Percentiles rank a stretch among this genome's conserved stretches.
Conservation (phyloP, 805 yeast species). For the Yarrowia hollandica region DNA sequence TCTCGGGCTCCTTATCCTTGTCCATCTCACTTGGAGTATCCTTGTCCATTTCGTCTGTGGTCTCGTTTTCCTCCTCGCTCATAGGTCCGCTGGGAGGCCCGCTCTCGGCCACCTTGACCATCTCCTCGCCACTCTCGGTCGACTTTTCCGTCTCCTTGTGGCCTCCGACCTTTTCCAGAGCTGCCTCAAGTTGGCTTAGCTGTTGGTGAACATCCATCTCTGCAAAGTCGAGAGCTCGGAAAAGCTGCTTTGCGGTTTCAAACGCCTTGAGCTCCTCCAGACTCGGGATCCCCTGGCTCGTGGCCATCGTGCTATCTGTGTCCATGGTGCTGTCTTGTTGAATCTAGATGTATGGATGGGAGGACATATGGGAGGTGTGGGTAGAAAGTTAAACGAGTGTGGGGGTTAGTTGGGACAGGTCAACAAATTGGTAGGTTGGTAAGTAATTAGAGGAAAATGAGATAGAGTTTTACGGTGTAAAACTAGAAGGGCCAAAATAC, state of each 20-base stretch:
- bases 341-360: background rate
- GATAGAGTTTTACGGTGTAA: too few relatives aligned
- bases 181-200: background rate
- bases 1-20: background rate
- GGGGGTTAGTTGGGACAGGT: background rate
- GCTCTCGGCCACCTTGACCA: background rate
- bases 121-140: background rate
- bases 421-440: too few relatives aligned
- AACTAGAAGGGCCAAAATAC: too few relatives aligned
- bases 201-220: slow-evolving; percentile 21
- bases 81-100: background rate
- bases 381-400: too few relatives aligned
- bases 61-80: background rate
- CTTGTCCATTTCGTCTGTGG: background rate
- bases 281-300: background rate
- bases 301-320: background rate
- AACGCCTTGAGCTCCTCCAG: slow-evolving; percentile 4
- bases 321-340: slow-evolving; percentile 12
- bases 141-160: background rate
- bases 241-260: background rate
- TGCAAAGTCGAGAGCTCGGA: slow-evolving; percentile 7
- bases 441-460: background rate
- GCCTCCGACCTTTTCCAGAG: slow-evolving; percentile 1
- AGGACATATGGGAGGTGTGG: too few relatives aligned
- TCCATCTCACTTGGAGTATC: slow-evolving; percentile 7